These are phyloP conservation scores for Lanzia echinophila DNA, from an alignment of 2,329 filamentous ascomycete genomes.

Conservation along the genomic window DNA sequence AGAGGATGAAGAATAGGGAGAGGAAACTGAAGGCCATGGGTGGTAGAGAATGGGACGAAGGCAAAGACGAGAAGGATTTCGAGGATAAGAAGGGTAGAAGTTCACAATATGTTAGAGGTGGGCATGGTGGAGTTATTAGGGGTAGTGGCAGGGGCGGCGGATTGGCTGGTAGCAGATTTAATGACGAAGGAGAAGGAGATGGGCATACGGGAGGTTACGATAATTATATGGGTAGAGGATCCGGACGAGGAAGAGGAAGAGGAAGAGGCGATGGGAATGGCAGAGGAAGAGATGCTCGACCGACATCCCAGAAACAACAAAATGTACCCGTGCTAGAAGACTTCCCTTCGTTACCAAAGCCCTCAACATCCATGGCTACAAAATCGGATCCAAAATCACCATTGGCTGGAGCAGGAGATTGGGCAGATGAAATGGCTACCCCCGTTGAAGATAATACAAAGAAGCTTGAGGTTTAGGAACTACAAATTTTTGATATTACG, in stretches of 20 bases:
- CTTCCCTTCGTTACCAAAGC: slow-evolving; percentile 21
- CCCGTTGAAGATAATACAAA: slow-evolving; percentile 24
- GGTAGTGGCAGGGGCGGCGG: slow-evolving; percentile 16
- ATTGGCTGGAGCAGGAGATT: slow-evolving; percentile 18
- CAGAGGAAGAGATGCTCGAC: slow-evolving; percentile 16
- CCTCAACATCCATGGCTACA: neutral
- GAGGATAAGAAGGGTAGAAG: slow-evolving; percentile 25
- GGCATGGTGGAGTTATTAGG: slow-evolving; percentile 21
- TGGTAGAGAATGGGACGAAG: slow-evolving; percentile 30
- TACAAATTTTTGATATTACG: no score
- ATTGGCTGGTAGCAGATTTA: slow-evolving; percentile 9
- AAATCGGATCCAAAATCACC: slow-evolving; percentile 10
- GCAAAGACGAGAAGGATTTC: slow-evolving; percentile 28
- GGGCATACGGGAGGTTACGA: neutral
- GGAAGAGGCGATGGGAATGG: neutral
- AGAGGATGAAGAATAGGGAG: slow-evolving; percentile 30
- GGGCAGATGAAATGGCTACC: slow-evolving; percentile 29
- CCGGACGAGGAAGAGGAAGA: slow-evolving; percentile 5
- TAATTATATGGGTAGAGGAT: slow-evolving; percentile 20
- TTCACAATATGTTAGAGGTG: slow-evolving; percentile 27
- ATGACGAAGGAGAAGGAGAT: slow-evolving; percentile 12
- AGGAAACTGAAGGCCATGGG: slow-evolving; percentile 30
- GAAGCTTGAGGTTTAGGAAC: slow-evolving; percentile 12
- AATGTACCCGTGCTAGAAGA: slow-evolving; percentile 19
- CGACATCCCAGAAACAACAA: slow-evolving; percentile 6